Percentiles rank a stretch among this genome's conserved stretches.
These are phyloP conservation scores for Lasiodiplodia sp. DNA, from an alignment of 2,329 filamentous ascomycete genomes.

Conservation along the genomic window DNA sequence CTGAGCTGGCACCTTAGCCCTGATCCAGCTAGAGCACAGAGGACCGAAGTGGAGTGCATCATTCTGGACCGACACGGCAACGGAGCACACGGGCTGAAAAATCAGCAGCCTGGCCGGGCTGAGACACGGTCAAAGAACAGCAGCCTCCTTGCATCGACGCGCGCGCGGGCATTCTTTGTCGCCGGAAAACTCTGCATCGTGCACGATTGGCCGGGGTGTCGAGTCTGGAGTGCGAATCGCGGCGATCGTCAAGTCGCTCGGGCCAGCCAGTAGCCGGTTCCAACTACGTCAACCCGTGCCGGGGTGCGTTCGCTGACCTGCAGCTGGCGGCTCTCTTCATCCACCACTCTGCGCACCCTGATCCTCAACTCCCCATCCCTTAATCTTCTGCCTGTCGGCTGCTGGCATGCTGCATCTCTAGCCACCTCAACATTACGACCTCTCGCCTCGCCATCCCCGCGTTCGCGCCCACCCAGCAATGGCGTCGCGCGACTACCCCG, in stretches of 20 bases:
- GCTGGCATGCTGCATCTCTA: conserved; percentile 1
- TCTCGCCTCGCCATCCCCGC: neutral
- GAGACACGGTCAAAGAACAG: conserved; percentile 3
- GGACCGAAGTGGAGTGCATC: neutral
- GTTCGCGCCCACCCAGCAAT: conserved; percentile 1
- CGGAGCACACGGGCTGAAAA: conserved; percentile 15
- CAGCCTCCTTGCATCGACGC: conserved; percentile 4
- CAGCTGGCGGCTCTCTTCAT: conserved; percentile 17
- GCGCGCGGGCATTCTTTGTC: conserved; percentile 1
- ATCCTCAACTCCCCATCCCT: conserved; percentile 7
- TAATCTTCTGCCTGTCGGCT: neutral
- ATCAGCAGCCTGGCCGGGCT: conserved; percentile 1
- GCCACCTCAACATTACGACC: neutral
- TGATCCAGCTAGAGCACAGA: conserved; percentile 10
- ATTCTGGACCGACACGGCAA: neutral
- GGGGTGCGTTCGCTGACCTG: conserved; percentile 22
- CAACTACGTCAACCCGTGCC: conserved; percentile 28
- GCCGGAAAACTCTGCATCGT: conserved; percentile 10
- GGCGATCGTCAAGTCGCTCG: conserved; percentile 20
- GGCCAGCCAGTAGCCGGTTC: conserved; percentile 8
- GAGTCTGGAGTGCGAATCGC: conserved; percentile 18
- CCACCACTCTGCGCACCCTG: conserved; percentile 27
- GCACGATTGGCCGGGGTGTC: neutral
- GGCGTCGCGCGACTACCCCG: conserved; percentile 23
- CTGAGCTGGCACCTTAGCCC: conserved; percentile 2